phyloP scores from a whole-genome alignment of 2,329 filamentous ascomycete genomes.

The Lasiodiplodia sp. region DNA sequence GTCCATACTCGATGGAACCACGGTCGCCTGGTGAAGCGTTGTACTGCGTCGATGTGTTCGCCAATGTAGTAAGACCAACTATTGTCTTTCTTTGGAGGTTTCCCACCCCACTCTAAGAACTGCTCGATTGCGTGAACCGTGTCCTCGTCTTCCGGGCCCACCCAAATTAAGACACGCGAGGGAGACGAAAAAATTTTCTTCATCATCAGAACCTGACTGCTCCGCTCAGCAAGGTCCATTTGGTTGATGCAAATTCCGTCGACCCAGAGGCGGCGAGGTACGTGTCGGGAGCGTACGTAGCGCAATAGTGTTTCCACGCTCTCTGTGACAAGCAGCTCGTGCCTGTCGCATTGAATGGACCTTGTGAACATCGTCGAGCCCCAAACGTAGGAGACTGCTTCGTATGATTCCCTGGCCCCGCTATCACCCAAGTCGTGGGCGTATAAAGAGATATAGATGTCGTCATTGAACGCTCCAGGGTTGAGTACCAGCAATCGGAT shows the following conservation, averaged over 20 bases:
- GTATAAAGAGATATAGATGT: background rate
- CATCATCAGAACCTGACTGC: background rate
- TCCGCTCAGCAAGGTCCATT: background rate
- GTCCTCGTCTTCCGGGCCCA: background rate
- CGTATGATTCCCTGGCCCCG: background rate
- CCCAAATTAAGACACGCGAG: background rate
- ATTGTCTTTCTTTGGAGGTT: too few species aligned
- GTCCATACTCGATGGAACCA: conserved; percentile 4
- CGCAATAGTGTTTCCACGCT: background rate
- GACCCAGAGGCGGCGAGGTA: background rate
- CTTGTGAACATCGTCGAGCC: background rate
- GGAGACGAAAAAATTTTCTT: background rate
- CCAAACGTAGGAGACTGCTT: background rate
- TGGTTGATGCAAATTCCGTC: background rate
- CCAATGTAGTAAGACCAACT: too few species aligned
- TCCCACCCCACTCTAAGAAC: background rate
- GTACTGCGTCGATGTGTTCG: too few species aligned
- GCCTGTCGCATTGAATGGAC: background rate
- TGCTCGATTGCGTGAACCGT: background rate
- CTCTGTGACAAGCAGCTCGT: background rate
- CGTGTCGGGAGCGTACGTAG: background rate
- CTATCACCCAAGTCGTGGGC: background rate
- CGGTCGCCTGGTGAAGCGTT: background rate
- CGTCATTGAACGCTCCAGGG: background rate
- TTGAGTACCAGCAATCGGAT: background rate